Conservation (phyloP, 108 stramenopile species). For the Skeletonema tropicum region DNA sequence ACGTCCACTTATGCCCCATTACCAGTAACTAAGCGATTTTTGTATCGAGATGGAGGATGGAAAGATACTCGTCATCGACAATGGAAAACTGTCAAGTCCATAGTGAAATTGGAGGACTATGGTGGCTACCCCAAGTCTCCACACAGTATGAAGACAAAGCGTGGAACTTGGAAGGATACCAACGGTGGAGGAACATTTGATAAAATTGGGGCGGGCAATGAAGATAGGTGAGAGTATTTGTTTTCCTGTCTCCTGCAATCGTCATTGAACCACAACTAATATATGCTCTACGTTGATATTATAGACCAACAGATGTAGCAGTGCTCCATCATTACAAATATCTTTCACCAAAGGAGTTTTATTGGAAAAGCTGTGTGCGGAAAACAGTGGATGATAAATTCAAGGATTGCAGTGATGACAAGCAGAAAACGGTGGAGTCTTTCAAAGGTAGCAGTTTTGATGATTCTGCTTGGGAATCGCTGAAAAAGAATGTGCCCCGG, state of each 20-base stretch:
- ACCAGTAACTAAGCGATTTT: constrained; percentile 64
- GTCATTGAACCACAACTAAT: no score
- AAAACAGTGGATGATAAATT: constrained; percentile 39
- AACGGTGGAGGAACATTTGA: constrained; percentile 37
- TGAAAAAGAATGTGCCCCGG: constrained; percentile 47
- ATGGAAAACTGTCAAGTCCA: constrained; percentile 25
- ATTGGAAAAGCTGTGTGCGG: constrained; percentile 32
- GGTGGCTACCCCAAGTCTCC: constrained; percentile 24
- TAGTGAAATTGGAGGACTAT: constrained; percentile 30
- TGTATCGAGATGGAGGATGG: constrained; percentile 33
- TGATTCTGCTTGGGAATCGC: constrained; percentile 39
- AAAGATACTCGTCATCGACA: constrained; percentile 10
- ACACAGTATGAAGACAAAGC: constrained; percentile 31
- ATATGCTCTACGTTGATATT: no score
- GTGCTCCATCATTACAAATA: constrained; percentile 51
- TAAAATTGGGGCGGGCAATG: constrained; percentile 24
- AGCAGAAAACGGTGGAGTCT: background rate
- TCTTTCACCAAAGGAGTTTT: constrained; percentile 37
- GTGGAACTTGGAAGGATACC: constrained; percentile 40
- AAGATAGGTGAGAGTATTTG: no score
- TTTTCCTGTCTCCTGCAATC: no score
- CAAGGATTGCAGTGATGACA: constrained; percentile 11
- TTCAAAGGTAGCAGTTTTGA: constrained; percentile 29
- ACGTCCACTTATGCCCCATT: constrained; percentile 47
- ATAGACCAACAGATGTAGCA: constrained; percentile 48